Evolutionary conservation across 805 yeast species (phyloP), one percentile per base, ranked within the genome.

Genomic region (Spathaspora boniae): DNA sequence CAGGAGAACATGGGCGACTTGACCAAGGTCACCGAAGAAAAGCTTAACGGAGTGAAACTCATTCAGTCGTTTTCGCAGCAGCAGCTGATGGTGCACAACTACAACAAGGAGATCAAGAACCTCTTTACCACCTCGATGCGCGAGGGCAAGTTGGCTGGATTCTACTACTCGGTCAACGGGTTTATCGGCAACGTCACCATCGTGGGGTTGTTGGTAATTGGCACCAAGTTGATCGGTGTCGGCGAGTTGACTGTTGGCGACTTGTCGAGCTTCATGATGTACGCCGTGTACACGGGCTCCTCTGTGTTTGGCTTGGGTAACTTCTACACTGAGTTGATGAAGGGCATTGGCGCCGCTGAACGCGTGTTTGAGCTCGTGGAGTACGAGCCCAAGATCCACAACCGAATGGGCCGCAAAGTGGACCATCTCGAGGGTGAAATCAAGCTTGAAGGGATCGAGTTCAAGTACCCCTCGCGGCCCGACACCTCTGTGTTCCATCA

Each of bases 341-440:
- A 91, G 63, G 98, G 97, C 37, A 85, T 89, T 6, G 98, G 98
- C 33, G 97, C 98, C 0, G 93, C 96, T 0, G 82, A 88, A 33
- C 70, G 98, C 41, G 76, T 91, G 17, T 89, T 91, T 65, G 98
- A 91, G 55, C 67, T 91, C 33, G 78, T 82, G 41, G 93, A 85
- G 42, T 71, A 87, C 58, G 69, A 78, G 44, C 94, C 97, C 0
- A 58, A 68, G 8, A 86, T 89, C 31, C 69, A 75, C 11, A 76
- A 89, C 2, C 73, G 82, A 2, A 53, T 67, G 16, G 98, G 98
- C 3, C 48, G 50, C 29, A 66, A 65, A 36, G 60, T 62, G 4
- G 47, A 51, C 54, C 35, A 62, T 64, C 26, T 72, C 17, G 62
- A 70, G 31, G 83, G 82, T 3, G 74, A 72, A 34, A 77, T 91